Evolutionary conservation across 2,329 filamentous ascomycete genomes (phyloP).

Genomic region (Sphaerulina vaccinii): DNA sequence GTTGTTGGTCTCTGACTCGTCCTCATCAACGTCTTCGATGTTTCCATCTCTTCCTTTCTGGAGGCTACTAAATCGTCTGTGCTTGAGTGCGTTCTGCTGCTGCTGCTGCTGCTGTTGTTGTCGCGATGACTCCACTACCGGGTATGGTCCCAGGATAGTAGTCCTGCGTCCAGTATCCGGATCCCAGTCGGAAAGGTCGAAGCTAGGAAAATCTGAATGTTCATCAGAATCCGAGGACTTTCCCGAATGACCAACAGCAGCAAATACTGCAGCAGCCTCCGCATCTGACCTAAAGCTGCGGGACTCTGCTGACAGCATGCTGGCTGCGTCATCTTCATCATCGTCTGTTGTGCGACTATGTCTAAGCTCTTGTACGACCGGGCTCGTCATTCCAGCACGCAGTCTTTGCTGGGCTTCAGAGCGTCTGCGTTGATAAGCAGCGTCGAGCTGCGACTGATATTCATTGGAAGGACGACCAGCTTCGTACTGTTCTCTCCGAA

Average conservation of each 20-base stretch:
- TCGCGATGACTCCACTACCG: conserved; percentile 1
- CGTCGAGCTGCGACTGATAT: conserved; percentile 12
- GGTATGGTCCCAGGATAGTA: conserved; percentile 23
- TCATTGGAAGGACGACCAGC: conserved; percentile 16
- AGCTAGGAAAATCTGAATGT: conserved; percentile 14
- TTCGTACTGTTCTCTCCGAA: conserved; percentile 34
- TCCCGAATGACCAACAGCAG: conserved; percentile 1
- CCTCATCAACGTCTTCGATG: conserved; percentile 17
- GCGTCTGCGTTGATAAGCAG: conserved; percentile 16
- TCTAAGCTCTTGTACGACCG: conserved; percentile 17
- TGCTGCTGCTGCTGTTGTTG: background rate
- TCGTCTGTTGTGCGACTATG: conserved; percentile 18
- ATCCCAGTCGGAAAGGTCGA: conserved; percentile 21
- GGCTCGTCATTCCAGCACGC: conserved; percentile 19
- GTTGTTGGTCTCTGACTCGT: background rate
- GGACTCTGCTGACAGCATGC: conserved; percentile 22
- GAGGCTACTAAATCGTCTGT: conserved; percentile 22
- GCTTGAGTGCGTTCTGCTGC: conserved; percentile 12
- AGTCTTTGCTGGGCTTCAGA: conserved; percentile 22
- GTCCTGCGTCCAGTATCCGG: conserved; percentile 16
- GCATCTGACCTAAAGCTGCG: conserved; percentile 30
- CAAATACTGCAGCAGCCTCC: conserved; percentile 24
- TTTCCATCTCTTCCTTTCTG: conserved; percentile 21
- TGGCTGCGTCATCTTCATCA: conserved; percentile 24
- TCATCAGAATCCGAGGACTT: conserved; percentile 7